Evolutionary conservation across 306 rosid species (phyloP).

Genomic region (Benincasa hispida): DNA sequence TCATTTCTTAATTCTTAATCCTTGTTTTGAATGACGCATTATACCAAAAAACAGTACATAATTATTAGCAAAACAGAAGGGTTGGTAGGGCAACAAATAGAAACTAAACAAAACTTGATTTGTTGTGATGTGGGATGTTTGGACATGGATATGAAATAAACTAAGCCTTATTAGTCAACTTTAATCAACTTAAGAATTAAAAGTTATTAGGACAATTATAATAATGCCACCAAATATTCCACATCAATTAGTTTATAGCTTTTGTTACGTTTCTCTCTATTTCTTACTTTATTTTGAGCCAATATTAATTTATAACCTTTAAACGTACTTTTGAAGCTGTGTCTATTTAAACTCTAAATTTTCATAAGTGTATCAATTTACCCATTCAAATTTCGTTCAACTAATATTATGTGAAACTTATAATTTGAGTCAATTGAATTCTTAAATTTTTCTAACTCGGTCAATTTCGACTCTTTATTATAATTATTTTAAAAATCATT

Average conservation of each 20-base stretch:
- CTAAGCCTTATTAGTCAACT: conserved; percentile 3
- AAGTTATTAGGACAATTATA: conserved; percentile 2
- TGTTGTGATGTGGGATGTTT: background rate
- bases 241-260: background rate
- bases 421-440: no score
- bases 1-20: background rate
- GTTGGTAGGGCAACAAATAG: background rate
- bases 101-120: background rate
- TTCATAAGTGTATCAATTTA: no score
- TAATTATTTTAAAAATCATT: no score
- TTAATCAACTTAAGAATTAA: background rate
- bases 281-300: background rate
- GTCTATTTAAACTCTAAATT: no score
- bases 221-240: conserved; percentile 7
- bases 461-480: no score
- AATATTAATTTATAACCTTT: no score
- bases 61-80: conserved; percentile 2
- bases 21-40: background rate
- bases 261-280: background rate
- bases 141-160: background rate
- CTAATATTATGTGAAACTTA: no score
- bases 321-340: no score
- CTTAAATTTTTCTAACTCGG: no score
- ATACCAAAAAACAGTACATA: background rate
- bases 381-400: no score